Evolutionary conservation across 2,329 filamentous ascomycete genomes (phyloP), one percentile per base, ranked within the genome.

Genomic region (Myriosclerotinia scirpicola): DNA sequence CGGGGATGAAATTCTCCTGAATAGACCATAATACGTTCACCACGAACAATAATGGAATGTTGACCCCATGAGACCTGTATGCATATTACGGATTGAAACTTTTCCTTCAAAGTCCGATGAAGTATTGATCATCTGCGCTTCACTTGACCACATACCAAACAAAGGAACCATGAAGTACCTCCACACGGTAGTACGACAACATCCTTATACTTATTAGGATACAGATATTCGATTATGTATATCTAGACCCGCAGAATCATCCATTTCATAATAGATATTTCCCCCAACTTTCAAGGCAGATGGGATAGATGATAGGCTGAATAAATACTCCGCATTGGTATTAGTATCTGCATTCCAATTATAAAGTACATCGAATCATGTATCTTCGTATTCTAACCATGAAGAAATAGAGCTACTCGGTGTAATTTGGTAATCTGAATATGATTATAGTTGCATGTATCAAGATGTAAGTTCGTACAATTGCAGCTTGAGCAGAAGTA

Each of bases 1-100:
- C 3, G 85, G 82, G 2, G 89, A 86, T 1, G 87, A 86, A 1
- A 89, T 76, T 90, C 87, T 53, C 85, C 87, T 67, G 81, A 84
- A 75, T 85, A 89, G 42, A 89, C 78, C 74, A 88, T 82, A 58
- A 89, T 76, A 38, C 86, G 80, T 75, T 89, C 84, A 26, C 87
- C 87, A 73, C 84, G 80, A 64, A 90, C 80, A 70, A 85, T 85
- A 14, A 89, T 77, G 2, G 86, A 87, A 69, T 88, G 80, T 67
- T 87, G 81, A 73, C 89, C 87, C 82, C 85, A 89, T 36, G 85
- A 88, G 26, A 87, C 83, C 75, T 75, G 48, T 20, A 3, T 5
- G 12, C 11, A 40, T 34, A 38, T 22, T 15, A 48, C 30, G 20
- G 42, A 48, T 60, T 26, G 50, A 40, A 42, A 34, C 5, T 30